Evolutionary conservation across 192 early-diverging fungal genomes (phyloP).

Genomic region (Backusella circina): DNA sequence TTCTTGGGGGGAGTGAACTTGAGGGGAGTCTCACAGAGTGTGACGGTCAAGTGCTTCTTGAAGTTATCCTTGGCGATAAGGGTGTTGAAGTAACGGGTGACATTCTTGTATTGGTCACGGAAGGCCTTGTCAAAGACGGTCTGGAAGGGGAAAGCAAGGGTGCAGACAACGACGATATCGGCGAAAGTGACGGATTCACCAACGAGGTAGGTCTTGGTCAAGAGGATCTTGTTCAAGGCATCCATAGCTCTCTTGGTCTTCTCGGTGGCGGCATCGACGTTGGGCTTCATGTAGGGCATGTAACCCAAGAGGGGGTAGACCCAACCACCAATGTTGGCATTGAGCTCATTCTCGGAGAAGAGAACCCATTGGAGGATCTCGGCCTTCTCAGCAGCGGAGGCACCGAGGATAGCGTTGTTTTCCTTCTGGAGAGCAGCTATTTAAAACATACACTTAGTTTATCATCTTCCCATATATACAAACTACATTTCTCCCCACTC

Average conservation of each 20-base stretch:
- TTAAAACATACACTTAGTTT: background rate
- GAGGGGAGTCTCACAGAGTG: constrained; percentile 59
- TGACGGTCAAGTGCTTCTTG: constrained; percentile 71
- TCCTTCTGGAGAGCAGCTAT: constrained; percentile 45
- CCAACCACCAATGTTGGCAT: constrained; percentile 35
- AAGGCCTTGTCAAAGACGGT: constrained; percentile 68
- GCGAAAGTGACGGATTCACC: constrained; percentile 92
- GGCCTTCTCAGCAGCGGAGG: constrained; percentile 55
- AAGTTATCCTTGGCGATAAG: constrained; percentile 79
- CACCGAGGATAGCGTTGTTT: constrained; percentile 51
- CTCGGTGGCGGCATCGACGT: constrained; percentile 69
- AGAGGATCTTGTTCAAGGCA: constrained; percentile 75
- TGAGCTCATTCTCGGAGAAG: constrained; percentile 60
- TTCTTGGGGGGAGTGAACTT: constrained; percentile 58
- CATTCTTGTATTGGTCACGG: constrained; percentile 82
- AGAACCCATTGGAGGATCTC: constrained; percentile 63
- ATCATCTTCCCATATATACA: background rate
- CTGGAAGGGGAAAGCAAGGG: constrained; percentile 48
- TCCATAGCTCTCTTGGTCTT: constrained; percentile 57
- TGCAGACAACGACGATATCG: constrained; percentile 71
- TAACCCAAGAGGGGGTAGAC: constrained; percentile 47
- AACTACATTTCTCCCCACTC: constrained; percentile 32
- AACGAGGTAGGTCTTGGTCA: constrained; percentile 89
- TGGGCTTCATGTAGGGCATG: constrained; percentile 41
- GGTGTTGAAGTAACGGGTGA: constrained; percentile 93